phyloP scores from a whole-genome alignment of 148 eudicot species.

The Chenopodium suecicum region DNA sequence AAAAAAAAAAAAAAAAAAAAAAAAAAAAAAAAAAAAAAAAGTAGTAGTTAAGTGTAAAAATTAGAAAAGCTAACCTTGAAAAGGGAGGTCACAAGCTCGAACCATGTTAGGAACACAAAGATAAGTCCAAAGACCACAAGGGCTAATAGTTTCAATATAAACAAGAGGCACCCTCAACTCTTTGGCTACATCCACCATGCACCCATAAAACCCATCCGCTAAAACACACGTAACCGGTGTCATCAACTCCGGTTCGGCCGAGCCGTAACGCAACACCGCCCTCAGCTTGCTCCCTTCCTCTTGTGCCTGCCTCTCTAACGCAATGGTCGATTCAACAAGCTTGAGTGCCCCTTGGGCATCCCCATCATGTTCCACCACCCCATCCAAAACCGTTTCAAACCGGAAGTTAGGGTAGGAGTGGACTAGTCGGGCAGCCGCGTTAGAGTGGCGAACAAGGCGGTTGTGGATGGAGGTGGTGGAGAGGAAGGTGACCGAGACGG shows the following conservation, averaged over 20 bases:
- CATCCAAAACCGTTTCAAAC: constrained; percentile 34
- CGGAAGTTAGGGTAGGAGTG: constrained; percentile 1
- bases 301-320: constrained; percentile 20
- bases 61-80: constrained; percentile 17
- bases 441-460: constrained; percentile 27
- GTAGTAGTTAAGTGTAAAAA: too few species aligned
- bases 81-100: constrained; percentile 35
- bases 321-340: constrained; percentile 18
- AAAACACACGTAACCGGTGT: constrained; percentile 38
- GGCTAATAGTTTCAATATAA: constrained; percentile 37
- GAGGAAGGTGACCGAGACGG: constrained; percentile 36
- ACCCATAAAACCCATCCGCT: constrained; percentile 35
- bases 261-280: constrained; percentile 17
- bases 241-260: constrained; percentile 1
- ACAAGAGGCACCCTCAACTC: constrained; percentile 36
- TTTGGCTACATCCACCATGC: constrained; percentile 31
- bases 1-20: too few species aligned
- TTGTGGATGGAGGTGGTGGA: constrained; percentile 27
- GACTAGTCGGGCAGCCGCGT: constrained; percentile 18
- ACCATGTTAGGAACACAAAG: constrained; percentile 38
- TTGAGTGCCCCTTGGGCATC: constrained; percentile 10
- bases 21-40: too few species aligned
- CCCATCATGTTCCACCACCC: constrained; percentile 22
- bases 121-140: constrained; percentile 40
- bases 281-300: constrained; percentile 9